Base-by-base conservation (phyloP, 139 green algal genomes). In the Raphidocelis subcapitata region DNA sequence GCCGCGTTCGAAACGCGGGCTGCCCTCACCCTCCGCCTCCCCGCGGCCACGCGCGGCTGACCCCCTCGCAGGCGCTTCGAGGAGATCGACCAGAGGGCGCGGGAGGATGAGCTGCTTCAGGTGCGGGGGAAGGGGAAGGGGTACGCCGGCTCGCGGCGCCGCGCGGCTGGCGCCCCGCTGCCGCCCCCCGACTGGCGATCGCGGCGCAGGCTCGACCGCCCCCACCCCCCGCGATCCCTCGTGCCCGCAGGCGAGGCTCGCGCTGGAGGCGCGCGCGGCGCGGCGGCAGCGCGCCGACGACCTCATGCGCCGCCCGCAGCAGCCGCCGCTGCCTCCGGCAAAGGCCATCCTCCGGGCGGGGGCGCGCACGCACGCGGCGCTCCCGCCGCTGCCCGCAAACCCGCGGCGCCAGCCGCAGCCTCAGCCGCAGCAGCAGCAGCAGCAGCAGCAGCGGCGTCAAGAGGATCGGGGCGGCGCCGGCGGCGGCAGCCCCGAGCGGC, bases 241-340 rank as follows among this genome's bases (percentile, higher is more conserved):
- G n/a, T n/a, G n/a, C n/a, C 21, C 28, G 23, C 67, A 86, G 81
- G 73, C 82, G 21, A 84, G 85, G 55, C 65, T 78, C 21, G 79
- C 84, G 0, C 54, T 89, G 55, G 81, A 89, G 47, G 60, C 67
- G 3, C 55, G 81, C 35, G 54, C 59, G 0, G 14, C 57, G 28
- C 60, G 84, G 71, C 73, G 84, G 1, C 16, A 69, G 33, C 68
- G 80, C 31, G 65, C 84, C 65, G 84, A 89, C 51, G 72, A 89
- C 60, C 81, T 82, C 49, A 89, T 89, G 84, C 81, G 84, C 2
- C 81, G 84, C 44, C 84, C 84, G 1, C 79, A 63, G 67, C 79
- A 84, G 57, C 65, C 79, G 73, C 84, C 84, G 18, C 70, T 79
- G 28, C 65, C 78, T 0, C 69, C 80, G 35, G 84, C 83, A n/a